phyloP scores from a whole-genome alignment of 2,329 filamentous ascomycete genomes.

The Curvularia lunata region DNA sequence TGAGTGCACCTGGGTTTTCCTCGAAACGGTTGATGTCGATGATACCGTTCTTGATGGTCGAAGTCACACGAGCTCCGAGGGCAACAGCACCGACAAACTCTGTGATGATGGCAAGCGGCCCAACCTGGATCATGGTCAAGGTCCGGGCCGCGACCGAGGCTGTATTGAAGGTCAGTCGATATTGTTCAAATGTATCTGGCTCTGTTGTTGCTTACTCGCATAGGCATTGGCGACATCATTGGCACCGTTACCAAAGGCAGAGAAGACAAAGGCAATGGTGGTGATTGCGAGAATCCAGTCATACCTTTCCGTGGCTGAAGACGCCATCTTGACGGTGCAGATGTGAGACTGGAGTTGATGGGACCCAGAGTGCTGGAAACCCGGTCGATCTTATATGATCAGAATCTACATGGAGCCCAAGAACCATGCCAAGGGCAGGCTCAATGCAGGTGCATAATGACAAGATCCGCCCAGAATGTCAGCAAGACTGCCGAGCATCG shows the following conservation, averaged over 20 bases:
- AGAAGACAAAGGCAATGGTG: constrained; percentile 47
- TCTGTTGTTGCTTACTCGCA: constrained; percentile 46
- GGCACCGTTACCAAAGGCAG: constrained; percentile 50
- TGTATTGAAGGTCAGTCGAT: constrained; percentile 9
- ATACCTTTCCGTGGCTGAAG: constrained; percentile 39
- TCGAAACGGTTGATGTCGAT: constrained; percentile 59
- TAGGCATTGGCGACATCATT: constrained; percentile 64
- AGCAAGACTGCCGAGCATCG: constrained; percentile 3
- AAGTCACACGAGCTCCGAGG: constrained; percentile 62
- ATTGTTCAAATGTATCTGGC: not conserved
- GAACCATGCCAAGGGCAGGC: not conserved
- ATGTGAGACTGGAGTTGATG: not conserved
- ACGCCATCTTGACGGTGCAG: constrained; percentile 22
- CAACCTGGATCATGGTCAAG: constrained; percentile 60
- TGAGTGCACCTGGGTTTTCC: constrained; percentile 58
- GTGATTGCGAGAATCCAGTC: constrained; percentile 53
- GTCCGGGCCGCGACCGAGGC: constrained; percentile 57
- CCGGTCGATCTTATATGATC: constrained; percentile 7
- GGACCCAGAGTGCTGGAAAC: not conserved
- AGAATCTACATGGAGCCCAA: not conserved
- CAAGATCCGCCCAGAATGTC: constrained; percentile 7
- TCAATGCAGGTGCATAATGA: not conserved
- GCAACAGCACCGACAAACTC: constrained; percentile 62
- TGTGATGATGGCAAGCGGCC: constrained; percentile 56
- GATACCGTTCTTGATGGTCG: constrained; percentile 67